A percentile compares a stretch with the other conserved stretches of the same genome.
Conservation (phyloP, 2,329 filamentous ascomycete species). For the Exserohilum rostratum region DNA sequence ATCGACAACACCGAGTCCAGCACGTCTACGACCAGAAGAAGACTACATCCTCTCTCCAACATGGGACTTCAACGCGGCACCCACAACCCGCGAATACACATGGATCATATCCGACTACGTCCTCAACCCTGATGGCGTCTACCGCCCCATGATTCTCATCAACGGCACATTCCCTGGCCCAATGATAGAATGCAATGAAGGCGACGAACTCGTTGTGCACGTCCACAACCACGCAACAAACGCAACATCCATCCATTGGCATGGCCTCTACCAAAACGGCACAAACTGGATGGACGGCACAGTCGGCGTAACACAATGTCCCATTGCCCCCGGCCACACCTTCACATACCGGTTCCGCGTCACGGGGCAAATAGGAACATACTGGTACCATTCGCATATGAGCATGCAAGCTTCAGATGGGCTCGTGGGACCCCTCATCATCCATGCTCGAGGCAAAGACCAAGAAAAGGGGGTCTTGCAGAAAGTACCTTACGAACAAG, state of each 20-base stretch:
- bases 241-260: slow-evolving; percentile 68
- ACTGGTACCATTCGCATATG: slow-evolving; percentile 48
- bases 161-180: slow-evolving; percentile 51
- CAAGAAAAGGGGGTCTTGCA: slow-evolving; percentile 50
- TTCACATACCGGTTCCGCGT: slow-evolving; percentile 43
- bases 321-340: slow-evolving; percentile 60
- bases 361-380: slow-evolving; percentile 46
- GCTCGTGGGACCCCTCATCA: slow-evolving; percentile 46
- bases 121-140: slow-evolving; percentile 63
- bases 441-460: slow-evolving; percentile 43
- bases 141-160: slow-evolving; percentile 50
- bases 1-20: not conserved
- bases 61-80: slow-evolving; percentile 62
- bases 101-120: slow-evolving; percentile 66
- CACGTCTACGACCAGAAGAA: slow-evolving; percentile 30
- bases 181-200: slow-evolving; percentile 57
- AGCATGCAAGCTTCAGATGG: slow-evolving; percentile 52
- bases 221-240: slow-evolving; percentile 62
- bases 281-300: slow-evolving; percentile 62
- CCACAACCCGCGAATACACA: slow-evolving; percentile 61
- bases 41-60: slow-evolving; percentile 59
- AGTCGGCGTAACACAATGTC: slow-evolving; percentile 56
- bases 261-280: slow-evolving; percentile 62
- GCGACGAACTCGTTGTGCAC: slow-evolving; percentile 70
- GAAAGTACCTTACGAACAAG: slow-evolving; percentile 54